Base-by-base conservation (phyloP, 2,329 filamentous ascomycete species). In the Lachnellula hyalina region DNA sequence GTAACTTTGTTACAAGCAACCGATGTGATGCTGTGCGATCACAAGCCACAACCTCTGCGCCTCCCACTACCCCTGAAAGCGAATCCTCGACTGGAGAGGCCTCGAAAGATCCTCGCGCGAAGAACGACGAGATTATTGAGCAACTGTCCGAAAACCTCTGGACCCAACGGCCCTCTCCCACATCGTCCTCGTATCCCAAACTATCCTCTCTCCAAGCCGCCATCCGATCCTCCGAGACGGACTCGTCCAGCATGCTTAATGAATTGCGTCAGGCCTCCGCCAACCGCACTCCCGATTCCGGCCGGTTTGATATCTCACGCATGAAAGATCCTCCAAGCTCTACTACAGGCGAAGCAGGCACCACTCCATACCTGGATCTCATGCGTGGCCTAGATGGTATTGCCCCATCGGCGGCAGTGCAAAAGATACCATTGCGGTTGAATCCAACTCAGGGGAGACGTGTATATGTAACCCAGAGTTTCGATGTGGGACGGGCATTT, bases 401-500 rank as follows among this genome's bases (percentile, higher is more conserved):
- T 35, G 14, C 34, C n/a, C 19, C 34, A 17, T 3, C 17, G 8
- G 19, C 41, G 23, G 19, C 23, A 14, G 14, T 9, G 7, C 17
- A 14, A 25, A 36, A 34, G 47, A 17, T 50, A 45, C 53, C 61
- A 15, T 51, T 68, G 35, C 56, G 58, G 4, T 41, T 70, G 9
- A 61, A 60, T 38, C 64, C 67, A 8, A 58, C 54, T 41, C 63
- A 64, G 6, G 67, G 67, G 5, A 51, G 67, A 15, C 59, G 42
- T n/a, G 49, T 68, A 8, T 42, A 36, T 4, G 52, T 68, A 15
- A 52, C 36, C 7, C 51, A 40, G 2, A 53, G 34, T n/a, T 51
- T 66, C 17, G 67, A 69, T 56, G 46, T 69, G 19, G 60, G 49
- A 3, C 59, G 59, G 25, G 64, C 57, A 5, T 60, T 69, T 17